Evolutionary conservation across 1,139 yeast genomes (phyloP).

Genomic region (Yamadazyma kanchanaburiensis): DNA sequence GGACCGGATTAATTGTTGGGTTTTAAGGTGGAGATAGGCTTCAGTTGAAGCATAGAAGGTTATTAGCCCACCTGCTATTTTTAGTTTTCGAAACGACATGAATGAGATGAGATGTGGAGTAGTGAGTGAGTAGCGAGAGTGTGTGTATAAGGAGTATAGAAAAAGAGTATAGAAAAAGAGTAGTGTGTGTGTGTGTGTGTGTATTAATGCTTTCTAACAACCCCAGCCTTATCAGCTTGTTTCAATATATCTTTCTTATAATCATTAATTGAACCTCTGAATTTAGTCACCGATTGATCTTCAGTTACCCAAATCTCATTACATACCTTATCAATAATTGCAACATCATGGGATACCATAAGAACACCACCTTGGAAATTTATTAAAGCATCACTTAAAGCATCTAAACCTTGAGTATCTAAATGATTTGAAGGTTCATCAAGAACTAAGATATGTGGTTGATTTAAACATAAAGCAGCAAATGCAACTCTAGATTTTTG

Average conservation of each 20-base stretch:
- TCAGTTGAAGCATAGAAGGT: constrained; percentile 70
- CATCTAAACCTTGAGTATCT: constrained; percentile 98
- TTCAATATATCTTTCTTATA: constrained; percentile 85
- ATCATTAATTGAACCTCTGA: constrained; percentile 80
- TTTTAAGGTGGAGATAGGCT: constrained; percentile 53
- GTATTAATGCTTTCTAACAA: constrained; percentile 78
- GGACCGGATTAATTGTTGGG: constrained; percentile 54
- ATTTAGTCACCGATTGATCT: constrained; percentile 71
- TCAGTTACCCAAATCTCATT: constrained; percentile 96
- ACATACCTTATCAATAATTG: constrained; percentile 83
- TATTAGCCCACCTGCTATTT: constrained; percentile 51
- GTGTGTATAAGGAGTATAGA: neutral
- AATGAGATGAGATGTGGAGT: neutral
- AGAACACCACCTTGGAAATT: constrained; percentile 92
- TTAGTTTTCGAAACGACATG: constrained; percentile 15
- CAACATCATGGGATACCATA: constrained; percentile 97
- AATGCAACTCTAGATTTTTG: constrained; percentile 98
- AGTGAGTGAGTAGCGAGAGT: neutral
- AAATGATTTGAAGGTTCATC: constrained; percentile 99
- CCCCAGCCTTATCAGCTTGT: constrained; percentile 81
- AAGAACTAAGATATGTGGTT: constrained; percentile 88
- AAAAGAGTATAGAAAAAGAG: neutral
- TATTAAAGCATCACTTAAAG: constrained; percentile 82
- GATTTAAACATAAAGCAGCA: constrained; percentile 86
- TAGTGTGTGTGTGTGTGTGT: too few species aligned